Evolutionary conservation across 805 yeast genomes (phyloP).

Genomic region (Ogataea populi-albae): DNA sequence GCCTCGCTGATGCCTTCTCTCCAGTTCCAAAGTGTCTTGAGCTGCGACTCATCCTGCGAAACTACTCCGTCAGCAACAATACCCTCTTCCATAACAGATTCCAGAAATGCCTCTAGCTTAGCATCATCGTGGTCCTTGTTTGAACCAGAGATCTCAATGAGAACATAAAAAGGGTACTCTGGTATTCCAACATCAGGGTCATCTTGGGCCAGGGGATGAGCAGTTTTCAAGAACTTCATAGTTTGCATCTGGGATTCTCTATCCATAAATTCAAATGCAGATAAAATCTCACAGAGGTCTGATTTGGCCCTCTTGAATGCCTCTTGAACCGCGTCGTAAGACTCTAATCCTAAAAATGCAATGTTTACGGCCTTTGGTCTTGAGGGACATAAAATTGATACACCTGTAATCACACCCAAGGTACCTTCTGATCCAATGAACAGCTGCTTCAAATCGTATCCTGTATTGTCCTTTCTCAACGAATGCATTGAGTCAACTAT

Average conservation of each 20-base stretch:
- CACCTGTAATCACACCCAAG: slow-evolving; percentile 85
- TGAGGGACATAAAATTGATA: slow-evolving; percentile 84
- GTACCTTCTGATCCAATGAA: slow-evolving; percentile 96
- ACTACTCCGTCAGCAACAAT: slow-evolving; percentile 89
- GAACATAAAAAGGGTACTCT: slow-evolving; percentile 81
- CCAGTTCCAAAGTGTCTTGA: slow-evolving; percentile 87
- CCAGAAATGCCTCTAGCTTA: slow-evolving; percentile 82
- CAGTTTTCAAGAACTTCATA: slow-evolving; percentile 52
- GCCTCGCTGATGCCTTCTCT: slow-evolving; percentile 94
- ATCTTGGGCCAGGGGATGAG: slow-evolving; percentile 69
- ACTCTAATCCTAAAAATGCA: slow-evolving; percentile 78
- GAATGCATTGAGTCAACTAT: slow-evolving; percentile 76
- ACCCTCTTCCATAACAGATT: slow-evolving; percentile 78
- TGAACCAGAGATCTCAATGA: slow-evolving; percentile 96
- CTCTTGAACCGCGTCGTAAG: slow-evolving; percentile 79
- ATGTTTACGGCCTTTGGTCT: slow-evolving; percentile 85
- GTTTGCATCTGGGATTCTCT: slow-evolving; percentile 61
- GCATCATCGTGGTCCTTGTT: slow-evolving; percentile 90
- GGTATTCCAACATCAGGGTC: slow-evolving; percentile 36
- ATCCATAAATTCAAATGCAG: slow-evolving; percentile 96
- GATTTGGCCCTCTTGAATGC: slow-evolving; percentile 74
- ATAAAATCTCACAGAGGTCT: slow-evolving; percentile 79
- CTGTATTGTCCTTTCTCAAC: slow-evolving; percentile 91
- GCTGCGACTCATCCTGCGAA: slow-evolving; percentile 92
- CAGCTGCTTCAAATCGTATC: slow-evolving; percentile 87